Evolutionary conservation across 129 eudicot genomes (phyloP), one percentile per base, ranked within the genome.

Genomic region (Saussurea involucrata): DNA sequence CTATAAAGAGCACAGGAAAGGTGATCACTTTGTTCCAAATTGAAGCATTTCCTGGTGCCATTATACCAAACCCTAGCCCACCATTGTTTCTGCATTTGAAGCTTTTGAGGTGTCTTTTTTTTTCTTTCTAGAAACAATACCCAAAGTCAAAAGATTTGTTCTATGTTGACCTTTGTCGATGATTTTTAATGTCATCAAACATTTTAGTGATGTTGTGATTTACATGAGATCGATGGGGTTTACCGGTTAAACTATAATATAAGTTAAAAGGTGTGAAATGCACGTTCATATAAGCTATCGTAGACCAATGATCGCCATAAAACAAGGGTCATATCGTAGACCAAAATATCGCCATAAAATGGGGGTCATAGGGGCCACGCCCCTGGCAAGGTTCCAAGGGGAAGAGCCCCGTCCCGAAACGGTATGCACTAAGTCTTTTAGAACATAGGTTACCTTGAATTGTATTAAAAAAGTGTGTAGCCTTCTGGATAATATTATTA

Each of bases 21-120:
- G 36, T 63, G 33, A 32, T 53, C 28, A 61, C 80, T 76, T 73
- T 66, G 32, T 63, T 73, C 61, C 33, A 32, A 32, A 44, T 63
- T 63, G 65, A 42, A 28, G 34, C 31, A 44, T 33, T 73, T 55
- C 84, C 58, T 66, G 33, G 84, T 80, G 84, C 84, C 69, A 67
- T 24, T 74, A 2, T 74, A 80, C 79, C 84, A 44, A 80, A 80
- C 69, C 79, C 71, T 80, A 80, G 84, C 79, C 79, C 75, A 73
- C 84, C 83, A 80, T 80, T 66, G 69, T 66, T 33, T 33, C 68
- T 22, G 27, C 18, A 64, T 29, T 66, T 67, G 34, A 53, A 24
- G 75, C 79, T 80, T 80, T 80, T 73, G 61, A 72, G 68, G 78
- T 80, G 78, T 68, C 74, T 24, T 1, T n/a, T 53, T 49, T 53